These are phyloP conservation scores for Petunia hybrid DNA, from an alignment of 305 asterid species.

Conservation along the genomic window DNA sequence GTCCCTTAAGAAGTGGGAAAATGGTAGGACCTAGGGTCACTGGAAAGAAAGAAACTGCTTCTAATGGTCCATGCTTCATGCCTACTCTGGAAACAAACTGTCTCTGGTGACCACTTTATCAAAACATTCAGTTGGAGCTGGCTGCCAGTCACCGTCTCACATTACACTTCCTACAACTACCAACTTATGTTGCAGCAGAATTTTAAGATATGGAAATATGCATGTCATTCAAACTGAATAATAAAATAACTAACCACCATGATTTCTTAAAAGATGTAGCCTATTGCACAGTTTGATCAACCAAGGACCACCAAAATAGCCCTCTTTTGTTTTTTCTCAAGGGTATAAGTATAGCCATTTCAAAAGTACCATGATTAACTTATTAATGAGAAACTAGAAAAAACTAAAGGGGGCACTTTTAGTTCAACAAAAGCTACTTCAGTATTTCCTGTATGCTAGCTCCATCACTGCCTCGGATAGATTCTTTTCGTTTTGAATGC, in stretches of 20 bases:
- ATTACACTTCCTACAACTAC: not conserved
- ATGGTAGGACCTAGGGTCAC: not conserved
- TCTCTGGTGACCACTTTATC: not conserved
- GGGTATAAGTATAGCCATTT: not conserved
- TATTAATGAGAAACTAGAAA: not conserved
- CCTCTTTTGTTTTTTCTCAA: not conserved
- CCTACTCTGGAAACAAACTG: not conserved
- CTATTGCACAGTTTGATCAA: not conserved
- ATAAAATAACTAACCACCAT: not conserved
- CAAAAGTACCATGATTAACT: constrained; percentile 7
- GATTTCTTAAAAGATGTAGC: not conserved
- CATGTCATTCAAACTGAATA: not conserved
- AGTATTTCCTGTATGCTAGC: constrained; percentile 69
- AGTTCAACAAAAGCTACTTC: constrained; percentile 32
- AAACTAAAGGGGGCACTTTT: not conserved
- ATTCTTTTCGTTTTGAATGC: constrained; percentile 76
- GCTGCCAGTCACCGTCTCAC: not conserved
- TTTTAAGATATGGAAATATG: not conserved
- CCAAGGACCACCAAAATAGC: not conserved
- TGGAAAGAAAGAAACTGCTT: too few relatives aligned
- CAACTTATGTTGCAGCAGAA: not conserved
- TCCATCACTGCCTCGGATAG: constrained; percentile 65
- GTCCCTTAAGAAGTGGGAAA: not conserved
- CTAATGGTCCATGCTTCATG: not conserved
- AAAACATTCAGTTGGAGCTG: not conserved